Base-by-base conservation (phyloP, 768 basidiomycete species). In the Mycena filopes region DNA sequence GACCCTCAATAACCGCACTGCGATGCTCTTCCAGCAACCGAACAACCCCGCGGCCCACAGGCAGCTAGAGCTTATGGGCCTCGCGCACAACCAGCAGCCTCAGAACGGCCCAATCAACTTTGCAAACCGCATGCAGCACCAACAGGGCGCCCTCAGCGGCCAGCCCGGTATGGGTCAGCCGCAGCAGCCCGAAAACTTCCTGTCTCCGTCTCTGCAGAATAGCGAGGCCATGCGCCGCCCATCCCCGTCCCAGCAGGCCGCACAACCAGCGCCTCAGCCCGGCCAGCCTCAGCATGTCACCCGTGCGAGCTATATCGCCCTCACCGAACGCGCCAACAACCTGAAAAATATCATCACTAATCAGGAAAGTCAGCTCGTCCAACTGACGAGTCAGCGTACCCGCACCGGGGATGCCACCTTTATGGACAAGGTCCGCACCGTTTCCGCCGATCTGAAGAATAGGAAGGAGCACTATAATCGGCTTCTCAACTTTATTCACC, bases 221-320 rank as follows among this genome's bases (percentile, higher is more conserved):
- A 70, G 77, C 67, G 83, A 85, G 28, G 80, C 78, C 28, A 79
- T 87, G 71, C 82, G 84, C 38, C 85, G 83, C 12, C 79, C 83
- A 7, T 85, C 85, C 29, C 88, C 84, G 20, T 79, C 81, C 36
- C 36, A 36, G 36, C 36, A 36, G 36, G 10, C 36, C 36, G 36
- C 36, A 11, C 36, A 36, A 36, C 36, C 36, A 10, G 36, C 36
- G 5, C 36, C 36, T 15, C 36, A 36, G 23, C 36, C 31, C 60
- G 71, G 59, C 46, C 77, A 74, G 64, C 73, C 73, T 3, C 50
- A 72, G 1, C 70, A 60, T n/a, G 42, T 68, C 9, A 63, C 55
- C 28, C 68, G 56, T 20, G 60, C 60, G 6, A 69, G 51, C 56
- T 66, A 49, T 38, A 20, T 55, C 31, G 47, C 71, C n/a, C 61